Conservation (phyloP, 1,284 basidiomycete genomes). For the Entoloma clypeatum region DNA sequence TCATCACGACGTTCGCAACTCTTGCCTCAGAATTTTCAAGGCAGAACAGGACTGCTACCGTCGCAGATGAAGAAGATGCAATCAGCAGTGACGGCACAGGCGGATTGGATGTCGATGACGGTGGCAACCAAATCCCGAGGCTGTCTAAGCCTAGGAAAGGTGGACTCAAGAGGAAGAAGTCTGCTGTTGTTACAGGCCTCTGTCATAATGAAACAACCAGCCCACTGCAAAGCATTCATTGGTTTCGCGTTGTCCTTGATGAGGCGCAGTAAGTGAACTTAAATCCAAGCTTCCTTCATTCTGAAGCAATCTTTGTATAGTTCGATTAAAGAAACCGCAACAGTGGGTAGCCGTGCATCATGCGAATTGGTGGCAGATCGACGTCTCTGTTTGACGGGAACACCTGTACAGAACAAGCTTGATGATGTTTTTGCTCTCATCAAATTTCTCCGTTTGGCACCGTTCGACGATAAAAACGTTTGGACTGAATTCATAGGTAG, state of each 20-base stretch:
- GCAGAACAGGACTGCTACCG: conserved; percentile 63
- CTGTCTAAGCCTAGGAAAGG: conserved; percentile 56
- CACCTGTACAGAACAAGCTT: conserved; percentile 97
- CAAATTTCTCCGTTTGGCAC: conserved; percentile 90
- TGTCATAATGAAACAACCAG: conserved; percentile 63
- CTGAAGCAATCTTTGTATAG: conserved; percentile 37
- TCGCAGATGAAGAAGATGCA: conserved; percentile 60
- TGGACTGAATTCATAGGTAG: conserved; percentile 94
- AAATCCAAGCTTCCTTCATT: conserved; percentile 2
- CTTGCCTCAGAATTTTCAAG: conserved; percentile 94
- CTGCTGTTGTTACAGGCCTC: conserved; percentile 37
- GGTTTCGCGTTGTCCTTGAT: conserved; percentile 97
- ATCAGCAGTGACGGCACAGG: conserved; percentile 64
- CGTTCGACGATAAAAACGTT: conserved; percentile 88
- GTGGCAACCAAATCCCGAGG: conserved; percentile 59
- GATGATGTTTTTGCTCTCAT: conserved; percentile 97
- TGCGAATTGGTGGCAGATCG: conserved; percentile 95
- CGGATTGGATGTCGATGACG: conserved; percentile 64
- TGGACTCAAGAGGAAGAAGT: conserved; percentile 67
- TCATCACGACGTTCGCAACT: conserved; percentile 96
- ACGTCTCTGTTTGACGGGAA: conserved; percentile 92
- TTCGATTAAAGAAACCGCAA: conserved; percentile 94
- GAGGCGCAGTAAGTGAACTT: conserved; percentile 85
- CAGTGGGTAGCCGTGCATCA: conserved; percentile 90
- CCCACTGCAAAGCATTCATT: conserved; percentile 92